Base-by-base conservation (phyloP, 805 yeast genomes). In the Wickerhamomyces strasburgensis region DNA sequence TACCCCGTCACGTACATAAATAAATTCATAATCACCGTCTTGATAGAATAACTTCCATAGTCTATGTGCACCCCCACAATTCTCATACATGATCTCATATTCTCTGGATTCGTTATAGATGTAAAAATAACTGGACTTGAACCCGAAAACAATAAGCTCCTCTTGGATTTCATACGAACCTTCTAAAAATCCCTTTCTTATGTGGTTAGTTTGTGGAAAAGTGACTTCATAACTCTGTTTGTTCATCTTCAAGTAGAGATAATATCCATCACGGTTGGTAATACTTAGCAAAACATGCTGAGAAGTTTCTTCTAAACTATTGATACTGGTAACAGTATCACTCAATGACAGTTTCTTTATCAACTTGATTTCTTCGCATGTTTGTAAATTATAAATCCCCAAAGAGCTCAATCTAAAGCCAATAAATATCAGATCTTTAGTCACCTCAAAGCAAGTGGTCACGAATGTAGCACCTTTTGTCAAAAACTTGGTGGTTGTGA, bases 61-160 rank as follows among this genome's bases (percentile, higher is more conserved):
- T 42, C 98, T 70, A 56, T 89, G 96, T 3, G 93, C 75, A 3
- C 98, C 98, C 19, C 98, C 98, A 58, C 98, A 93, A 11, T 70
- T 59, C 43, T 79, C 86, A 39, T 78, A 73, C 33, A 74, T 65
- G 2, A 86, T 56, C 55, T 88, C 96, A 35, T 70, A 67, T 47
- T 84, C 88, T 29, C 70, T 65, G 2, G 88, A 75, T 51, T 86
- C 95, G 56, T 89, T 86, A 80, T 87, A 87, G 16, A 86, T 58
- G 50, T 81, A 83, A 52, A 90, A 88, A 34, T 71, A 63, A 34
- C 81, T 80, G 2, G 93, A 85, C 48, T 79, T 77, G 68, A 93
- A 90, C 1, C 98, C 98, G 57, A 76, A 85, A 3, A 84, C 58
- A 3, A 84, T 58, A 27, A 81, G 59, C 29, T 78, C 78, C 9